A percentile compares a stretch with the other conserved stretches of the same genome.
Conservation (phyloP, 83 land plant species). For the Isoetes engelmannii region DNA sequence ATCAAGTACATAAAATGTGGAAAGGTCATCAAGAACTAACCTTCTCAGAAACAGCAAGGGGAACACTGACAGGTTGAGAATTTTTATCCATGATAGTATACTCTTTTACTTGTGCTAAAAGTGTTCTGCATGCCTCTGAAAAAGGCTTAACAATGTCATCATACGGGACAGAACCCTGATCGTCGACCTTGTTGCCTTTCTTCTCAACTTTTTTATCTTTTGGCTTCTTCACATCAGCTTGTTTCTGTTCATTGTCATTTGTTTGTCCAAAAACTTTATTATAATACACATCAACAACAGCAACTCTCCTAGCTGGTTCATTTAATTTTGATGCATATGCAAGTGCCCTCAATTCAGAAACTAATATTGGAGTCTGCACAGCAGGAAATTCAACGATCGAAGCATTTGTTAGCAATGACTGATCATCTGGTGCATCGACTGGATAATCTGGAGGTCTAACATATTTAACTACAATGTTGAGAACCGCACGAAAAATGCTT, state of each 20-base stretch:
- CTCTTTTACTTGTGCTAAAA: slow-evolving; percentile 14
- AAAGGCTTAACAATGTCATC: slow-evolving; percentile 18
- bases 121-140: not conserved
- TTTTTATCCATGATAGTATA: slow-evolving; percentile 7
- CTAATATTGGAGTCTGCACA: not conserved
- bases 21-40: not conserved
- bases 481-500: slow-evolving; percentile 20
- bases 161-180: slow-evolving; percentile 13
- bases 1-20: too few relatives aligned
- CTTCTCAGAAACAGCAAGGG: slow-evolving; percentile 8
- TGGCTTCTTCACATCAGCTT: slow-evolving; percentile 7
- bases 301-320: slow-evolving; percentile 27
- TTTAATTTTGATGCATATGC: not conserved
- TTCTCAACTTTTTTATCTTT: slow-evolving; percentile 5
- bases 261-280: not conserved
- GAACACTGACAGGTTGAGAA: slow-evolving; percentile 9
- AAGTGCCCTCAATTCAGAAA: slow-evolving; percentile 12
- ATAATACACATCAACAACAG: slow-evolving; percentile 20
- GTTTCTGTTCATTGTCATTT: not conserved
- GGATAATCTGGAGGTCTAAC: not conserved
- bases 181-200: slow-evolving; percentile 13
- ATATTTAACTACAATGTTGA: slow-evolving; percentile 14
- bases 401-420: not conserved
- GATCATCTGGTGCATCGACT: not conserved
- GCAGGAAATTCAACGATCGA: not conserved